Evolutionary conservation across 73 alveolate genomes (phyloP), one percentile per base, ranked within the genome.

Genomic region (Breviolum minutum): DNA sequence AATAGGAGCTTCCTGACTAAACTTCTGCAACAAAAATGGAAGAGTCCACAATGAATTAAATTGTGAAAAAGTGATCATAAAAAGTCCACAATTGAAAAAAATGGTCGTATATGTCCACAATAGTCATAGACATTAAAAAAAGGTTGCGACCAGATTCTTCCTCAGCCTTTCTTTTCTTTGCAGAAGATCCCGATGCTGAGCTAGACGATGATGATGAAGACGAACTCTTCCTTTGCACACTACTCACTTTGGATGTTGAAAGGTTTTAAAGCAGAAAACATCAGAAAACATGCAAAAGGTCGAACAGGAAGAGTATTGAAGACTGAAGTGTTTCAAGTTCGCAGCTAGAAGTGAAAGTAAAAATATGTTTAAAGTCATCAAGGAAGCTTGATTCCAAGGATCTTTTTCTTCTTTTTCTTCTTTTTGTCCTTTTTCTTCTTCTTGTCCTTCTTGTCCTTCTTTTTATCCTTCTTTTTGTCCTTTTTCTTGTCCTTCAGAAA

Each of bases 131-230:
- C n/a, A n/a, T n/a, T n/a, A 27, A 22, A 32, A 13, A 69, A 20
- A 8, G 68, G 5, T 19, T 30, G 68, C 68, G 32, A 10, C 68
- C 69, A 81, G 74, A 20, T 26, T 92, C 98, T 64, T 92, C 98
- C 19, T 92, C 98, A 40, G 98, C 98, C 60, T 92, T 92, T 60
- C 98, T 26, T 54, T 92, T 92, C 82, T 92, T 92, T 30, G 86
- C 87, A 10, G 98, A 92, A 40, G 98, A 92, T 20, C 98, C 98
- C 48, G 98, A 92, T 0, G 89, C 63, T 0, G 97, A 92, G 54
- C 91, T 48, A n/a, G 91, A 74, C 27, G 98, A 73, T 7, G 98
- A 92, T 2, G 92, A 83, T 11, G 97, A 91, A 26, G 97, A 91
- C 19, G 98, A 92, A 40, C 77, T 17, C 90, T 92, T 92, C 98